These are phyloP conservation scores for Ramularia collo-cygni DNA, from an alignment of 2,329 filamentous ascomycete genomes.

Conservation along the genomic window DNA sequence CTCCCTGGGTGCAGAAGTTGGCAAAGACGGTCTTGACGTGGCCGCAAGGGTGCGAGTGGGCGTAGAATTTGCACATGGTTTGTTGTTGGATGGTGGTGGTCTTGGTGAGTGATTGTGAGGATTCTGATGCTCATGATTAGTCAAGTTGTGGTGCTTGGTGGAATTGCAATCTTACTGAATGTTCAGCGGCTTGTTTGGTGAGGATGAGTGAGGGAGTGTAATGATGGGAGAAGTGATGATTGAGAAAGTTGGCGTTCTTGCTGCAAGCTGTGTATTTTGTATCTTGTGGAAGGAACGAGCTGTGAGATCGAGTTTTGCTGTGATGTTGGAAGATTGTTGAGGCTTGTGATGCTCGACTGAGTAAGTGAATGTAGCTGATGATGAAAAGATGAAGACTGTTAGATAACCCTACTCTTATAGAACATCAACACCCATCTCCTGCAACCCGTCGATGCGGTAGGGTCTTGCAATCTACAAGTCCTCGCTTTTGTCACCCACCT, in stretches of 20 bases:
- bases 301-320: neutral
- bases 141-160: neutral
- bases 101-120: too few relatives aligned
- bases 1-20: slow-evolving; percentile 27
- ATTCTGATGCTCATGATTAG: neutral
- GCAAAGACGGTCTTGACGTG: slow-evolving; percentile 38
- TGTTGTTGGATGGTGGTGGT: neutral
- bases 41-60: slow-evolving; percentile 40
- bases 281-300: neutral
- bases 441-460: too few relatives aligned
- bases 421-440: slow-evolving; percentile 1
- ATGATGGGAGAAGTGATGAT: too few relatives aligned
- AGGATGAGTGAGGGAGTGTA: too few relatives aligned
- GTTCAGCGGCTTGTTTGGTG: too few relatives aligned
- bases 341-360: too few relatives aligned
- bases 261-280: neutral
- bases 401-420: slow-evolving; percentile 7
- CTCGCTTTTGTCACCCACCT: slow-evolving; percentile 7
- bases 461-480: too few relatives aligned
- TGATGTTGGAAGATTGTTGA: neutral
- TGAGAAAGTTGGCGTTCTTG: too few relatives aligned
- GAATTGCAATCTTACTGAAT: too few relatives aligned
- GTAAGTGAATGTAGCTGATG: slow-evolving; percentile 1
- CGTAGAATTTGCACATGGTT: slow-evolving; percentile 44
- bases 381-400: neutral